These are phyloP conservation scores for Hypoxylon fragiforme DNA, from an alignment of 495 filamentous ascomycete genomes.

Conservation along the genomic window DNA sequence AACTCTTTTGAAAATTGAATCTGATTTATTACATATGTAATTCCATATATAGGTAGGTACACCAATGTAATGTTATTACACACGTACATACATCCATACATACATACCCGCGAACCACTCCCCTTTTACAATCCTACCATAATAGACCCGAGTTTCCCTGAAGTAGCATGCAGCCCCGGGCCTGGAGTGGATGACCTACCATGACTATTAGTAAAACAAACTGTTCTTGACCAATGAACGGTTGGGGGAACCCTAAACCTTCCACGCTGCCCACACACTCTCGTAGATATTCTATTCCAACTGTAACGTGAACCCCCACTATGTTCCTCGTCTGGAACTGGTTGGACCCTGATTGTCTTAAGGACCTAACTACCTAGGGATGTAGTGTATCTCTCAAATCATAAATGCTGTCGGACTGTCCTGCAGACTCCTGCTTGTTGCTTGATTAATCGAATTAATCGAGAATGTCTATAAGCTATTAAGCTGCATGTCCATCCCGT, in stretches of 20 bases:
- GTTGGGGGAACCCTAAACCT: background rate
- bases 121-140: slow-evolving; percentile 2
- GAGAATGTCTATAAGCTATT: too few species aligned
- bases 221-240: slow-evolving; percentile 11
- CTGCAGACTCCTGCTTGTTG: too few species aligned
- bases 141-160: slow-evolving; percentile 23
- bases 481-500: slow-evolving; percentile 7
- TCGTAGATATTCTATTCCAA: slow-evolving; percentile 5
- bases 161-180: slow-evolving; percentile 13
- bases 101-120: background rate
- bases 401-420: too few species aligned
- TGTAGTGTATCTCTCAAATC: too few species aligned
- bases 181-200: slow-evolving; percentile 21
- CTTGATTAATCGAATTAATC: too few species aligned
- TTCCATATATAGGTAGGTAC: too few species aligned
- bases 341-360: slow-evolving; percentile 24
- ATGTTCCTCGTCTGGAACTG: slow-evolving; percentile 2
- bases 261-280: slow-evolving; percentile 20
- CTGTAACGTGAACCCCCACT: slow-evolving; percentile 27
- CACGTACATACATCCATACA: slow-evolving; percentile 21
- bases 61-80: too few species aligned
- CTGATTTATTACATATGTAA: slow-evolving; percentile 7
- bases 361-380: background rate
- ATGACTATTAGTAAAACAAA: slow-evolving; percentile 34
- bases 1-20: too few species aligned